phyloP scores from a whole-genome alignment of 352 stramenopile genomes.

The Phytophthora pseudosyringae region DNA sequence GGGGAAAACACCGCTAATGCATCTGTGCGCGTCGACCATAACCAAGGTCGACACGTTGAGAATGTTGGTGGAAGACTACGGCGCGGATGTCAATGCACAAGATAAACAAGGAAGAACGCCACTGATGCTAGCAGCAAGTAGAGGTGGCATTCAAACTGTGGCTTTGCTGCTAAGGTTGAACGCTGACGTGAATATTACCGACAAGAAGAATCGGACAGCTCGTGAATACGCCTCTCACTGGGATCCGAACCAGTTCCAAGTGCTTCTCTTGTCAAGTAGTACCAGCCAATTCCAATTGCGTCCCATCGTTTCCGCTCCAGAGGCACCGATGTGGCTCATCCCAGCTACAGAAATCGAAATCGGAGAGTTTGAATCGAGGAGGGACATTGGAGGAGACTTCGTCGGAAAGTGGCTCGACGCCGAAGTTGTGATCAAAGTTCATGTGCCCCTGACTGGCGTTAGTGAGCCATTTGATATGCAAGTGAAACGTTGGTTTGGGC shows the following conservation, averaged over 20 bases:
- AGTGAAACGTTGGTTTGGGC: conserved; percentile 1
- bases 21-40: neutral
- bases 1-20: neutral
- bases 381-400: neutral
- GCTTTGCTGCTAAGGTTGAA: neutral
- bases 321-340: neutral
- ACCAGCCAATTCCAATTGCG: neutral
- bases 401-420: conserved; percentile 6
- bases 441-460: neutral
- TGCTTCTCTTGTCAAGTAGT: neutral
- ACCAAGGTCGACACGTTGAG: neutral
- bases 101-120: neutral
- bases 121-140: neutral
- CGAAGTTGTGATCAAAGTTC: neutral
- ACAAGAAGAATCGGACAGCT: neutral
- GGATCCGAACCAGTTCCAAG: neutral
- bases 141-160: neutral
- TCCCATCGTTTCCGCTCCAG: neutral
- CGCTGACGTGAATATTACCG: neutral
- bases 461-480: neutral
- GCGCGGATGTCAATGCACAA: neutral
- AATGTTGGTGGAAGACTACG: conserved; percentile 1
- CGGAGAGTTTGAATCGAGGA: neutral
- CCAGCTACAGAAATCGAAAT: conserved; percentile 14
- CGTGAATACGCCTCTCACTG: neutral